These are phyloP conservation scores for Crassisporium funariophilum DNA, from an alignment of 768 basidiomycete genomes.

Conservation along the genomic window DNA sequence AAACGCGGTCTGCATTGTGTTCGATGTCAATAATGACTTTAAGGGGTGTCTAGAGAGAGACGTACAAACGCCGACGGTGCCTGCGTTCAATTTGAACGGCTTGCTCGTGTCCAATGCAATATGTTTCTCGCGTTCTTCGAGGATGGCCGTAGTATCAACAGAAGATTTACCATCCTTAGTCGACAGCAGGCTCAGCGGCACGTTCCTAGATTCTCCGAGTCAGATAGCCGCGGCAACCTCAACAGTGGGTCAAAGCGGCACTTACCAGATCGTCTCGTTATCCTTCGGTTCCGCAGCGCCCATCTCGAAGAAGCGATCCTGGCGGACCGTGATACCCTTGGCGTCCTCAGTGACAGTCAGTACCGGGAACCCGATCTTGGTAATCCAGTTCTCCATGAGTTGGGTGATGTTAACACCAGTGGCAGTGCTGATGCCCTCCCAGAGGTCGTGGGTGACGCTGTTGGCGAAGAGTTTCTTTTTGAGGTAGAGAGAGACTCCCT, in stretches of 20 bases:
- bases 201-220: slow-evolving; percentile 55
- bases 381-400: slow-evolving; percentile 92
- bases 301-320: slow-evolving; percentile 91
- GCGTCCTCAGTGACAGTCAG: slow-evolving; percentile 79
- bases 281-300: slow-evolving; percentile 79
- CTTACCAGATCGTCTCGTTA: slow-evolving; percentile 85
- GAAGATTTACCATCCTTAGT: slow-evolving; percentile 55
- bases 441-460: slow-evolving; percentile 83
- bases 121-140: slow-evolving; percentile 67
- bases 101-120: slow-evolving; percentile 74
- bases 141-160: slow-evolving; percentile 63
- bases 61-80: slow-evolving; percentile 88
- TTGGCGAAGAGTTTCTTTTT: slow-evolving; percentile 87
- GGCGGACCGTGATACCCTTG: slow-evolving; percentile 75
- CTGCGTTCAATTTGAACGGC: slow-evolving; percentile 89
- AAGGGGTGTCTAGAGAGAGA: slow-evolving; percentile 12
- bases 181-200: slow-evolving; percentile 77
- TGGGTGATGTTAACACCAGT: slow-evolving; percentile 72
- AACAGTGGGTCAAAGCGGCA: slow-evolving; percentile 2
- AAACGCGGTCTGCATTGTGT: slow-evolving; percentile 65
- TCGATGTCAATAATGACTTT: slow-evolving; percentile 4
- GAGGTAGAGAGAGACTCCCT: slow-evolving; percentile 89
- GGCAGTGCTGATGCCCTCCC: slow-evolving; percentile 80
- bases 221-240: background rate
- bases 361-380: slow-evolving; percentile 88